Base-by-base conservation (phyloP, 1,284 basidiomycete genomes). In the Leccinum subrobustum region DNA sequence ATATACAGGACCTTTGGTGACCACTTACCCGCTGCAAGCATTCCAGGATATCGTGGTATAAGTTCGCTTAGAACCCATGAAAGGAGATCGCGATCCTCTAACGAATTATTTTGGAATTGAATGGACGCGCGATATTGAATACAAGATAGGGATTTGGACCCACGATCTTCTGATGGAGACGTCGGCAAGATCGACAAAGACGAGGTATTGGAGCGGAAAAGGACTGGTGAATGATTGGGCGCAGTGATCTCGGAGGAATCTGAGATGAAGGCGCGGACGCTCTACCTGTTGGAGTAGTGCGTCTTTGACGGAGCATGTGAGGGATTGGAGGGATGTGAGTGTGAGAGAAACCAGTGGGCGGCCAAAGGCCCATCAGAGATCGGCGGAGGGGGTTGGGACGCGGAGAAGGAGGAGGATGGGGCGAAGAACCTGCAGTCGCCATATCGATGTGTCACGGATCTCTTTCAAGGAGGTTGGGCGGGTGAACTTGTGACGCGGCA, bases 1-100 rank as follows among this genome's bases (percentile, higher is more conserved):
- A 55, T 18, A 47, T 33, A 59, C 48, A 3, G 33, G 42, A 53
- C 3, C n/a, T 4, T 31, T 57, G 53, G 48, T 51, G 25, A 6
- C 33, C 54, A 60, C 79, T 66, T 71, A 88, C 89, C 87, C 69
- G 87, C 86, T 39, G 85, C 89, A 47, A 93, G 76, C 83, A 92
- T 83, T 56, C 91, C 91, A 52, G 92, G 89, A 75, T 87, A 93
- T 59, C 84, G 82, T 33, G 88, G 88, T 52, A 86, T 78, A 27
- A 88, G 75, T 68, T 91, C 86, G 65, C 83, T 80, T 63, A 86
- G 67, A 53, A 82, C 80, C 87, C 87, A 91, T 27, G 80, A 77
- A 44, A 88, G 75, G 12, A 89, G 70, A 62, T 90, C 86, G 39
- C 86, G 68, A 65, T 82, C 83, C 85, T 90, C 8, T 29, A 29